A percentile compares a stretch with the other conserved stretches of the same genome.
phyloP scores from a whole-genome alignment of 345 rosid genomes.

The Sonneratia caseolaris region DNA sequence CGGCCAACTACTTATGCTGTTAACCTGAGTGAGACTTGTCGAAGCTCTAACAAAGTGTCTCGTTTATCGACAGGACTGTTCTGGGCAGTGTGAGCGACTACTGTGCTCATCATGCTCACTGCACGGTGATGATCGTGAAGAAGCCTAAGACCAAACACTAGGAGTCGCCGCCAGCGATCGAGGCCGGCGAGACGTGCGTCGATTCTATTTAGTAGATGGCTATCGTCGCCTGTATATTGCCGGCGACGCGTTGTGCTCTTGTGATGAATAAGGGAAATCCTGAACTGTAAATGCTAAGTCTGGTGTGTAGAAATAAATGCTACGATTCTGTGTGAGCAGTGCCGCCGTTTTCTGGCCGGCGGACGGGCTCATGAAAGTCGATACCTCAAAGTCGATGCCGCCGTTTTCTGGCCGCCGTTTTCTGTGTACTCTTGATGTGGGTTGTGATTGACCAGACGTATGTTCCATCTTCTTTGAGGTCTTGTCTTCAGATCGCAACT shows the following conservation, averaged over 20 bases:
- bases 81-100: slow-evolving; percentile 94
- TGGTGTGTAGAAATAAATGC: too few relatives aligned
- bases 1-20: not conserved
- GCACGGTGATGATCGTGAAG: slow-evolving; percentile 92
- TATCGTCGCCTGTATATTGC: not conserved
- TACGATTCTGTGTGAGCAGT: too few relatives aligned
- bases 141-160: slow-evolving; percentile 74
- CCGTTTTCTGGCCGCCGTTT: too few relatives aligned
- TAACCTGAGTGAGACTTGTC: not conserved
- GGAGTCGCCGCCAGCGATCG: slow-evolving; percentile 10
- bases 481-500: too few relatives aligned
- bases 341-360: too few relatives aligned
- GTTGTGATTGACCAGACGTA: too few relatives aligned
- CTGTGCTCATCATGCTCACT: slow-evolving; percentile 95
- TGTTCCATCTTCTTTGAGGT: too few relatives aligned
- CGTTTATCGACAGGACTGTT: slow-evolving; percentile 56
- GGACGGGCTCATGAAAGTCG: too few relatives aligned
- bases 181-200: not conserved
- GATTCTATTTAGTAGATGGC: not conserved
- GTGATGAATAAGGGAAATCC: not conserved
- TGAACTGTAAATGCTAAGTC: too few relatives aligned
- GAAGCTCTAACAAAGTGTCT: not conserved
- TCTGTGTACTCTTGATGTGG: too few relatives aligned
- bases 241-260: not conserved
- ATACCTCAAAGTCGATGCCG: too few relatives aligned